These are phyloP conservation scores for Elongisporangium undulatum DNA, from an alignment of 352 stramenopile genomes.

Conservation along the genomic window DNA sequence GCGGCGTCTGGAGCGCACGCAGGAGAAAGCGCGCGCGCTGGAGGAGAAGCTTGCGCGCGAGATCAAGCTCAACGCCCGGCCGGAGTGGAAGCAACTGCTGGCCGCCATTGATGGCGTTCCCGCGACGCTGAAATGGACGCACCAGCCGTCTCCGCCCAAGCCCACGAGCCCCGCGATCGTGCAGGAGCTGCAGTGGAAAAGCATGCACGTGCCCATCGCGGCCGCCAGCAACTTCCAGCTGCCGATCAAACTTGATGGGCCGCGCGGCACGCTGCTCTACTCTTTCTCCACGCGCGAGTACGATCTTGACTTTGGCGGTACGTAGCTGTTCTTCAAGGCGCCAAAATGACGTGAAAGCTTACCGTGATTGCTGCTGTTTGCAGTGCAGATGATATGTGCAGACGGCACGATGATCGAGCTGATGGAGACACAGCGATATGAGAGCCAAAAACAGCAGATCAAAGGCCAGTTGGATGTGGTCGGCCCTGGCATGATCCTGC, in stretches of 20 bases:
- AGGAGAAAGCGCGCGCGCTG: conserved; percentile 42
- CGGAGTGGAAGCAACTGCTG: conserved; percentile 58
- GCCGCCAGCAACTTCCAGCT: conserved; percentile 60
- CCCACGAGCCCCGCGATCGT: conserved; percentile 21
- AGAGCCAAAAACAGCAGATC: conserved; percentile 56
- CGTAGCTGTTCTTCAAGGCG: neutral
- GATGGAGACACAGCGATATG: conserved; percentile 47
- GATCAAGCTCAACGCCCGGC: conserved; percentile 30
- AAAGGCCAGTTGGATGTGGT: conserved; percentile 33
- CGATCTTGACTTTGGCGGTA: conserved; percentile 60
- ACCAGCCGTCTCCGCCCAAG: conserved; percentile 6
- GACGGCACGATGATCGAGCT: conserved; percentile 55
- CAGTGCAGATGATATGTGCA: conserved; percentile 56
- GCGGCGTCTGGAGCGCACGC: conserved; percentile 51
- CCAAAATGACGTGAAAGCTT: neutral
- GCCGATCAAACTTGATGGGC: conserved; percentile 66
- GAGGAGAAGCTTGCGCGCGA: conserved; percentile 38
- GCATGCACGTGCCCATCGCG: conserved; percentile 65
- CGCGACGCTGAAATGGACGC: neutral
- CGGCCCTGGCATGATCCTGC: conserved; percentile 52
- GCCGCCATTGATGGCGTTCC: conserved; percentile 40
- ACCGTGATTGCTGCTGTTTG: neutral
- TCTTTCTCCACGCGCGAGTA: conserved; percentile 69
- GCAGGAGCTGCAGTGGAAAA: conserved; percentile 72
- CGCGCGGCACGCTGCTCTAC: conserved; percentile 51